A percentile compares a stretch with the other conserved stretches of the same genome.
Conservation (phyloP, 2,329 filamentous ascomycete species). For the Colletotrichum acutatum region DNA sequence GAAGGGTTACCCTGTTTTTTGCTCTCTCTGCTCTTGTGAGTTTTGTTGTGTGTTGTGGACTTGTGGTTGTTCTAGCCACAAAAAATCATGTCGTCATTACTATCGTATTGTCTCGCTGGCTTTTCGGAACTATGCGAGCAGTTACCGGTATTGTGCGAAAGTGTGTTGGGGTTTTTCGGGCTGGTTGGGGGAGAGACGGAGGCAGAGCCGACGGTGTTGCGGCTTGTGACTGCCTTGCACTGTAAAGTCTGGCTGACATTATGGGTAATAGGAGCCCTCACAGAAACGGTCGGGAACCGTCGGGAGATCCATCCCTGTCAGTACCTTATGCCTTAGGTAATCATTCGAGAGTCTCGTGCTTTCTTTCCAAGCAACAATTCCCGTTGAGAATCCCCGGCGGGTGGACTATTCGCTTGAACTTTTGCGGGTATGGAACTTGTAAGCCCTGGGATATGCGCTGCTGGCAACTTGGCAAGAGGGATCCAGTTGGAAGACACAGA, state of each 20-base stretch:
- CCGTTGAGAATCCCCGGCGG: no score
- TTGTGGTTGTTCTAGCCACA: background rate
- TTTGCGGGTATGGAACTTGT: background rate
- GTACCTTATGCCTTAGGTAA: background rate
- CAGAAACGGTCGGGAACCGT: slow-evolving; percentile 14
- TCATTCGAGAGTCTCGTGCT: background rate
- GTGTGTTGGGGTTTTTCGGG: background rate
- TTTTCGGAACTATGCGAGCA: background rate
- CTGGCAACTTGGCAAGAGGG: no score
- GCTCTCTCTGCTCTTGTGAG: background rate
- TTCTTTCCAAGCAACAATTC: background rate
- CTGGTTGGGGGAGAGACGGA: background rate
- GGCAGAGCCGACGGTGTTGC: background rate
- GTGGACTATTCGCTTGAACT: background rate
- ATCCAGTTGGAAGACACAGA: background rate
- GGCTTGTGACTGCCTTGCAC: background rate
- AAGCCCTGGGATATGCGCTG: background rate
- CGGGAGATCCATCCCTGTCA: background rate
- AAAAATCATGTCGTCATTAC: background rate
- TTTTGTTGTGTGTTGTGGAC: background rate
- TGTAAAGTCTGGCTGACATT: background rate
- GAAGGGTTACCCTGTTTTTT: background rate
- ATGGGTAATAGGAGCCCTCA: background rate
- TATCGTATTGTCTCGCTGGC: background rate
- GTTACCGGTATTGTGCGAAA: background rate